Evolutionary conservation across 1,284 basidiomycete genomes (phyloP), one percentile per base, ranked within the genome.

Genomic region (Mrakiaceae sp.): DNA sequence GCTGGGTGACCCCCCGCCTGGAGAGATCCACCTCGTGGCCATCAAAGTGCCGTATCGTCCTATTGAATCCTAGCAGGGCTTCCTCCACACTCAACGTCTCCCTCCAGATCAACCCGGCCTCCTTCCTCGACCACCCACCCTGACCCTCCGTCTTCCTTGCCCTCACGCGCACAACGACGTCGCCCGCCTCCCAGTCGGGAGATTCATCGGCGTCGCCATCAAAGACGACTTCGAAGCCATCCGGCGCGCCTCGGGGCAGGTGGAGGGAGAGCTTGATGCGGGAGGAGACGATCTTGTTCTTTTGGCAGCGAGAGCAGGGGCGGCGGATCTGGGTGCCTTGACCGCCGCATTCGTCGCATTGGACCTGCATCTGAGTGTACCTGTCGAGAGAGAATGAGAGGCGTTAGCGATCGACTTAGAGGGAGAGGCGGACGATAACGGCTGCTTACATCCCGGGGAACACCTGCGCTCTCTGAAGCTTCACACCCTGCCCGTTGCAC

Each of bases 201-300:
- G 81, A 87, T 78, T 97, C 92, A 74, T 97, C 94, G 52, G 87
- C 88, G 74, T 96, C 92, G 39, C 90, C 90, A 70, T 93, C 88
- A 70, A 93, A 96, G 1, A 93, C 81, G 59, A 93, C 84, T 74
- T 97, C 89, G 72, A 88, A 86, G 0, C 89, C 91, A 73, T 97
- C 93, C 0, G 91, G 89, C 79, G 89, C 88, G 40, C 93, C 94
- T 4, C 84, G 82, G n/a, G 84, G 82, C 57, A 97, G 82, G 67
- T 87, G 84, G 55, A 88, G 87, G 27, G 85, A 84, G 70, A 97
- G 84, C 63, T 91, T 74, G 69, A 77, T 73, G 40, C 73, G 68
- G 0, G 72, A 71, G n/a, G 78, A 86, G 51, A 94, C 74, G 53
- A 93, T 86, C 72, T 94, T 92, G 59, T 83, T 76, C 1, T 90